phyloP scores from a whole-genome alignment of 129 eudicot genomes.

The Mikania micrantha region DNA sequence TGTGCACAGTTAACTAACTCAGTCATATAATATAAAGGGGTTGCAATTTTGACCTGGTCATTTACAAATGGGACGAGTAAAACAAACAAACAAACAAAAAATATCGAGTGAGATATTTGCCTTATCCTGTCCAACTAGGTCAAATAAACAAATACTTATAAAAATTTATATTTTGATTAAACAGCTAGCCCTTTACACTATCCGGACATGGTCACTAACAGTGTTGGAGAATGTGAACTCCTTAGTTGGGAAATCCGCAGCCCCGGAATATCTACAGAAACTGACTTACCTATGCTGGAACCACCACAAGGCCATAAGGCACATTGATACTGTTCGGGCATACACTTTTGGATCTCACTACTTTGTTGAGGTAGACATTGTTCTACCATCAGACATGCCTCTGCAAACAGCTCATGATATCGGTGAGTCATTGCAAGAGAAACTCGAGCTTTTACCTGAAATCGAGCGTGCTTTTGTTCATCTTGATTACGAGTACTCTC shows the following conservation, averaged over 20 bases:
- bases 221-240: conserved; percentile 83
- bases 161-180: background rate
- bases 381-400: conserved; percentile 60
- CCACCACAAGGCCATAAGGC: conserved; percentile 77
- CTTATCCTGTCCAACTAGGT: background rate
- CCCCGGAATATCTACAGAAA: conserved; percentile 75
- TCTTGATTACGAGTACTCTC: conserved; percentile 63
- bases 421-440: conserved; percentile 73
- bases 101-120: too few relatives aligned
- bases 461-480: conserved; percentile 80
- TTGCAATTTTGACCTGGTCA: background rate
- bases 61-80: background rate
- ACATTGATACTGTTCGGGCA: conserved; percentile 71
- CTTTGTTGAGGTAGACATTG: conserved; percentile 81
- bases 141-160: background rate
- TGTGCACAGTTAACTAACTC: background rate
- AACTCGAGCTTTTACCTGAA: conserved; percentile 63
- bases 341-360: conserved; percentile 87
- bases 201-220: conserved; percentile 81
- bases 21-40: background rate
- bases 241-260: conserved; percentile 68
- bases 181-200: conserved; percentile 79
- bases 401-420: conserved; percentile 70
- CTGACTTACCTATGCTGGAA: conserved; percentile 91
- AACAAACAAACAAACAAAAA: too few relatives aligned